Evolutionary conservation across 306 rosid species (phyloP), one percentile per base, ranked within the genome.

Genomic region (Canavalia gladiata): DNA sequence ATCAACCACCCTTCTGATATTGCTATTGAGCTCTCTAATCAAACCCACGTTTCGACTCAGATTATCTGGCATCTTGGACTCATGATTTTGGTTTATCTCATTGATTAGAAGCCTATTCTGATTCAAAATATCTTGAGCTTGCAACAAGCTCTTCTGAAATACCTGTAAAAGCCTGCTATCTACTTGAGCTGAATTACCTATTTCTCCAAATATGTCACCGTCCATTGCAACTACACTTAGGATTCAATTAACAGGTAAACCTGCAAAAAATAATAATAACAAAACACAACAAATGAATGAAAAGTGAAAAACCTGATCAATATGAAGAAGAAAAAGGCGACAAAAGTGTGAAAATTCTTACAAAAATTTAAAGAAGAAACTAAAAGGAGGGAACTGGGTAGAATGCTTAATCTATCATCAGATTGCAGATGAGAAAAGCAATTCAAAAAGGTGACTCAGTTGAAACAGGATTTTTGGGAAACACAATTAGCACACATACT

Each of bases 1-100:
- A 90, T 94, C 97, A 68, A 94, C 98, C 74, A 94, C 98, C 86
- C 98, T 89, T 87, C 90, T 87, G 85, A 93, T 93, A 64, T 94
- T 94, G 89, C 87, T 94, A 83, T 92, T 94, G 8, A 94, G 97
- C 84, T 94, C 98, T 81, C 90, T 85, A 77, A 94, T 94, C 89
- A 94, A 88, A 54, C 97, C 90, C 34, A 90, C 98, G 25, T 92
- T 94, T 56, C 95, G 67, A 84, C 72, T 93, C 87, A 91, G 82
- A 84, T 90, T 90, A 81, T 92, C 94, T 0, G 97, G 97, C 76
- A 84, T 87, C 86, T 87, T 90, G 7, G 97, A 92, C 86, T 89
- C 95, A 0, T 94, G 98, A 68, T 94, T 94, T 70, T 92, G 98
- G 86, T 94, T 94, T 78, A 94, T 94, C 94, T 94, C 90, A 68